A percentile compares a stretch with the other conserved stretches of the same genome.
These are phyloP conservation scores for Spongispora temasekensis DNA, from an alignment of 1,284 basidiomycete genomes.

Conservation along the genomic window DNA sequence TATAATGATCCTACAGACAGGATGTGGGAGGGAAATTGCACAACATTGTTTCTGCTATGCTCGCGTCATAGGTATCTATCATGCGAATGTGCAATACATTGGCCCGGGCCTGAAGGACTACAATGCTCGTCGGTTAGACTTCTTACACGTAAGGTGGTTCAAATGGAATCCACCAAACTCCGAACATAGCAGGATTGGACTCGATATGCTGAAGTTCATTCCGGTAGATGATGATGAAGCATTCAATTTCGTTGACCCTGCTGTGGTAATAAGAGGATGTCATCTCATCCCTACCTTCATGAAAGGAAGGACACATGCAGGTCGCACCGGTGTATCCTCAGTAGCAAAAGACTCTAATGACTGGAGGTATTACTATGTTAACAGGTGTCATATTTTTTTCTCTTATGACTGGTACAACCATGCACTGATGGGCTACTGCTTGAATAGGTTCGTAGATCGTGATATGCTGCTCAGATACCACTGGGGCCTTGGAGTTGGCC, in stretches of 20 bases:
- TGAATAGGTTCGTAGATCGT: background rate
- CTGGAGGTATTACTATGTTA: background rate
- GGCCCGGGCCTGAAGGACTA: background rate
- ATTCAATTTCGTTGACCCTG: background rate
- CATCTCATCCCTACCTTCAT: background rate
- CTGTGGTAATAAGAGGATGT: background rate
- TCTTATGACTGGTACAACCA: background rate
- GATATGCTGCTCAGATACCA: background rate
- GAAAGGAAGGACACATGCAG: background rate
- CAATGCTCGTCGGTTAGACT: background rate
- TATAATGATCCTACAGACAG: background rate
- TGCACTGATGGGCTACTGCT: background rate
- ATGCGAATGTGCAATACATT: background rate
- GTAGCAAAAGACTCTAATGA: background rate
- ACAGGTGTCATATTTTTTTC: background rate
- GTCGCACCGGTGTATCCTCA: background rate
- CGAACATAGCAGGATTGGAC: background rate
- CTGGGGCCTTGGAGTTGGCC: background rate
- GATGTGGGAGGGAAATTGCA: background rate
- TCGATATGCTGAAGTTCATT: background rate
- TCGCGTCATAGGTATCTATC: background rate
- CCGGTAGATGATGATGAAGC: background rate
- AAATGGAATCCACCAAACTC: background rate
- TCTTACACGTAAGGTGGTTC: background rate
- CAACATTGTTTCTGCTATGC: background rate